Evolutionary conservation across 2,329 filamentous ascomycete species (phyloP), one percentile per base, ranked within the genome.

Genomic region (Salinomyces thailandicus): DNA sequence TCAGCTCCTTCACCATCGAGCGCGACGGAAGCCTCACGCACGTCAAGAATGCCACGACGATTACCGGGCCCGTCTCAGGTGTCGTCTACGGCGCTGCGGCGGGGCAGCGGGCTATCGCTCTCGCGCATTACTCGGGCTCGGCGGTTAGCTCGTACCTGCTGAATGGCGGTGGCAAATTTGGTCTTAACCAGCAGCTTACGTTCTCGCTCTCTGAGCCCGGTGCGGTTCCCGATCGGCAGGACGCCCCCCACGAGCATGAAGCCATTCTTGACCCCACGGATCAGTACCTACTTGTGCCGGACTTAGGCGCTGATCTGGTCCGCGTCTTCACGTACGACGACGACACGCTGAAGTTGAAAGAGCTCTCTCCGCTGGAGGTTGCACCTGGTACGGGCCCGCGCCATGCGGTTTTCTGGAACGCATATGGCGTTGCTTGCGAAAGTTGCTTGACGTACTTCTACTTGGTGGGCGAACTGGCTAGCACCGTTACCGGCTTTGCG

Each of bases 381-480:
- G 37, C 39, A 2, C 35, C 55, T 12, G 59, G 57, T 22, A 50
- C 54, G 11, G 59, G 59, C 14, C 59, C 59, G 6, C 51, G 59
- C 18, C 59, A 62, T 37, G 54, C 48, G 1, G 53, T 47, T 1
- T 62, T 62, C 47, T 57, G 53, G 41, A 52, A 51, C 8, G 54
- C 58, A 3, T 52, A 51, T 14, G 47, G 48, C 15, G 40, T 52
- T 4, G 30, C 41, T 5, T 37, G 46, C 19, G 41, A 43, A 3
- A 43, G 43, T 19, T 42, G 44, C 31, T 54, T 51, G 2, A 57
- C 53, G 3, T 60, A 51, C 44, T 43, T 62, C 34, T 61, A 59
- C 43, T 38, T 62, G 12, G 59, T 72, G 11, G 67, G 67, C 39
- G 71, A 74, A 56, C 59, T 73, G 1, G 58, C 58, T 2, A 71